Evolutionary conservation across 2,329 filamentous ascomycete genomes (phyloP), one percentile per base, ranked within the genome.

Genomic region (Clarireedia paspali): DNA sequence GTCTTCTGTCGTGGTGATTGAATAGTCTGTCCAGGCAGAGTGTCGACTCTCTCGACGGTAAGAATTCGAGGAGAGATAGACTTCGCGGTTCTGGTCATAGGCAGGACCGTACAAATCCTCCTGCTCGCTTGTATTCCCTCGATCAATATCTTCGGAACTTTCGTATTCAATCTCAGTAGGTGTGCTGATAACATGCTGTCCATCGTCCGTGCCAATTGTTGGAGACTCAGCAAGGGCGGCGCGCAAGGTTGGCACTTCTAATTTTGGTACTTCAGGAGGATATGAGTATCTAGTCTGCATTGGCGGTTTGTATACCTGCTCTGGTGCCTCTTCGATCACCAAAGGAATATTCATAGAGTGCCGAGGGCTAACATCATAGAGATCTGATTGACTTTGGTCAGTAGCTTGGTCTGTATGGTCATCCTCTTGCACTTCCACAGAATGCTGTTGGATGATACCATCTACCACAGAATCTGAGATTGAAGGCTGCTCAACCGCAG

Each of bases 131-230:
- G 59, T 54, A 15, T 46, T 55, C n/a, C 57, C 52, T 17, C 44
- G 55, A 47, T 51, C 61, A 50, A 53, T 55, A 15, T 59, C 63
- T 39, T 64, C 66, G 15, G 64, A 68, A 10, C 67, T 67, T 36
- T 68, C 67, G 51, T 67, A 67, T 5, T 66, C 65, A 40, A 68
- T 65, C 42, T 70, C 68, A 10, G 67, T 69, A 14, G 66, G 63
- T 6, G 64, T 66, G 20, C 58, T 59, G 12, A 67, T 50, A 45
- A 57, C 62, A 12, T 65, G 62, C 39, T 62, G 57, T 2, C 53
- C 56, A 38, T 63, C 60, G 9, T 57, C 63, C 36, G 53, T 50
- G 42, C 57, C 44, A 30, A 61, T 45, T 15, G 62, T 62, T 17
- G 59, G 59, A 5, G 62, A 56, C 23, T 50, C 55, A 36, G 62